phyloP scores from a whole-genome alignment of 768 basidiomycete genomes.

The Dacryopinax primogenitus region DNA sequence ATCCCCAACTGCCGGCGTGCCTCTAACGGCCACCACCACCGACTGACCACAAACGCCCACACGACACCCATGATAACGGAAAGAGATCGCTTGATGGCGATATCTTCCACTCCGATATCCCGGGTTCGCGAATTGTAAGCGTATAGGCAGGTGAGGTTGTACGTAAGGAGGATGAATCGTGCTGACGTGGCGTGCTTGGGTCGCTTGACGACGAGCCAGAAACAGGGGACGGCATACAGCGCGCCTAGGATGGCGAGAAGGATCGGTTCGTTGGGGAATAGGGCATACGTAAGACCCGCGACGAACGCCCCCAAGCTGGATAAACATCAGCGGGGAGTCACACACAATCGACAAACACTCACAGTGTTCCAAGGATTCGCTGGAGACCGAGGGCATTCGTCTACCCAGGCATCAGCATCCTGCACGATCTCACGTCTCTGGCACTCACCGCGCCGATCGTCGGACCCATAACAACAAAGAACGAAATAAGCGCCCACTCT shows the following conservation, averaged over 20 bases:
- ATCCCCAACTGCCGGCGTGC: constrained; percentile 77
- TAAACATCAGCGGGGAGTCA: not conserved
- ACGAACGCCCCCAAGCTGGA: constrained; percentile 62
- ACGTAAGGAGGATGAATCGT: constrained; percentile 71
- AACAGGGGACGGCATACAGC: constrained; percentile 84
- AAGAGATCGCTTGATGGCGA: constrained; percentile 65
- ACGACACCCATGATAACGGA: constrained; percentile 77
- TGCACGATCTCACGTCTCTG: no score
- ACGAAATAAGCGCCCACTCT: constrained; percentile 96
- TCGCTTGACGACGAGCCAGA: constrained; percentile 71
- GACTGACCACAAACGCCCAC: constrained; percentile 78
- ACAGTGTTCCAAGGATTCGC: constrained; percentile 78
- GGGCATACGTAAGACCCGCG: constrained; percentile 56
- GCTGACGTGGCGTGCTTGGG: constrained; percentile 64
- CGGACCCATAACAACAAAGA: constrained; percentile 82
- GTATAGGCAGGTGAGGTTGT: constrained; percentile 71
- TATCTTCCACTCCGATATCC: constrained; percentile 47
- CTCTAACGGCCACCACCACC: constrained; percentile 93
- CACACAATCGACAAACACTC: constrained; percentile 23
- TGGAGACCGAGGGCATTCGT: constrained; percentile 78
- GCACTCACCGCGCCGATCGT: constrained; percentile 69
- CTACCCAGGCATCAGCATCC: no score
- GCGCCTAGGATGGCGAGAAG: constrained; percentile 74
- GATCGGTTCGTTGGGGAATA: constrained; percentile 63
- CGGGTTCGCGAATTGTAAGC: constrained; percentile 61